Conservation (phyloP, 2,329 filamentous ascomycete species). For the Westerdykella sp. region DNA sequence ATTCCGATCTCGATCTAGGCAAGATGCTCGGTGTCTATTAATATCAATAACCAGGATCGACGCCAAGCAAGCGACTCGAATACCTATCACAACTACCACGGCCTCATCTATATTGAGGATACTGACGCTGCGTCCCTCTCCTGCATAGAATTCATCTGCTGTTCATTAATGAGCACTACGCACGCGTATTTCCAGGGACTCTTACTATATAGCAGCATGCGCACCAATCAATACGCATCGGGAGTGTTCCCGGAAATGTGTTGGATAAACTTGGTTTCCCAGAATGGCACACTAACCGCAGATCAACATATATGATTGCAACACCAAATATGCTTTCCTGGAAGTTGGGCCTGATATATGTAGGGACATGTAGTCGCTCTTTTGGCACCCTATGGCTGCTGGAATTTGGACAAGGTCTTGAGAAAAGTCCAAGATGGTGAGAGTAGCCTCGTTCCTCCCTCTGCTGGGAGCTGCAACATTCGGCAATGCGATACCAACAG, state of each 20-base stretch:
- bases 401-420: not conserved
- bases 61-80: constrained; percentile 3
- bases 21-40: constrained; percentile 7
- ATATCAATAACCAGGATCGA: constrained; percentile 3
- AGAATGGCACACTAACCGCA: constrained; percentile 9
- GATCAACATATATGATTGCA: constrained; percentile 3
- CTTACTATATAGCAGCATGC: not conserved
- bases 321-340: not conserved
- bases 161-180: constrained; percentile 1
- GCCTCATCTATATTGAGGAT: constrained; percentile 6
- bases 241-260: not conserved
- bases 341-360: not conserved
- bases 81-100: constrained; percentile 4
- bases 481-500: constrained; percentile 9
- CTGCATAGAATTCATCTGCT: constrained; percentile 1
- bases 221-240: constrained; percentile 3
- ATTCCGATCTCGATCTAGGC: constrained; percentile 1
- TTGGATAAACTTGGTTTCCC: constrained; percentile 1
- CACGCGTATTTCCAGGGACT: not conserved
- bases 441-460: constrained; percentile 1
- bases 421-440: not conserved
- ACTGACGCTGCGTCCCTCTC: constrained; percentile 1
- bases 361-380: not conserved
- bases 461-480: constrained; percentile 5
- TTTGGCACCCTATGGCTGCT: not conserved